Evolutionary conservation across 1,284 basidiomycete species (phyloP).

Genomic region (Paramarasmius palmivorus): DNA sequence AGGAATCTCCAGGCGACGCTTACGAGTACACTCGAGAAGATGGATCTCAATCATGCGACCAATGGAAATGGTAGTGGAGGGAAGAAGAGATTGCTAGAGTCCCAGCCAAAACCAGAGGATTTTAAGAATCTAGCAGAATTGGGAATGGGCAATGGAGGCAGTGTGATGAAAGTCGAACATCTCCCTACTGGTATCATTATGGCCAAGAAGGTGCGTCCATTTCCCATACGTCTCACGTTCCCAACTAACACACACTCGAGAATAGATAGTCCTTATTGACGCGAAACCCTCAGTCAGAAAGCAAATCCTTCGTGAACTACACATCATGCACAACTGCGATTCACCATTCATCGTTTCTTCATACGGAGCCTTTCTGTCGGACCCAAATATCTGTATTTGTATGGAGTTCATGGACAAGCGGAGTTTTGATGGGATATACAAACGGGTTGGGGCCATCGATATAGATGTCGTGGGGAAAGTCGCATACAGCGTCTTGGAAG

Average conservation of each 20-base stretch:
- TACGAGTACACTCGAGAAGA: conserved; percentile 9
- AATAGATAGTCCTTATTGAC: conserved; percentile 94
- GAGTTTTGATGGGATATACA: conserved; percentile 91
- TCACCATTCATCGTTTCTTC: conserved; percentile 95
- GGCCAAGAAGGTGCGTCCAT: conserved; percentile 85
- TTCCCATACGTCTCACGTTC: neutral
- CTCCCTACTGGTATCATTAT: conserved; percentile 83
- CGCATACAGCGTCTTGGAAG: conserved; percentile 88
- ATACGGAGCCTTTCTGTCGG: conserved; percentile 92
- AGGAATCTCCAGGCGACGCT: conserved; percentile 11
- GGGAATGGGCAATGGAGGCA: conserved; percentile 95
- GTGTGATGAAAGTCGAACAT: conserved; percentile 93
- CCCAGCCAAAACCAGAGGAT: conserved; percentile 78
- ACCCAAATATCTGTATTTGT: conserved; percentile 98
- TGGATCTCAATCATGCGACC: conserved; percentile 3
- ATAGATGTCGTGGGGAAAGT: conserved; percentile 92
- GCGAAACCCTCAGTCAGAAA: conserved; percentile 97
- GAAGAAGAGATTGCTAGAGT: conserved; percentile 73
- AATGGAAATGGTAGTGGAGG: conserved; percentile 46
- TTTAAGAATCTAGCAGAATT: conserved; percentile 85
- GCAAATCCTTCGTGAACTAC: conserved; percentile 95
- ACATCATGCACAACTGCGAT: conserved; percentile 97
- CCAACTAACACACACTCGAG: neutral
- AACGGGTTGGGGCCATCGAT: conserved; percentile 86
- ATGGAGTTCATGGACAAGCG: conserved; percentile 97